Evolutionary conservation across 2,329 filamentous ascomycete species (phyloP), one percentile per base, ranked within the genome.

Genomic region (Penicillium brasilianum): DNA sequence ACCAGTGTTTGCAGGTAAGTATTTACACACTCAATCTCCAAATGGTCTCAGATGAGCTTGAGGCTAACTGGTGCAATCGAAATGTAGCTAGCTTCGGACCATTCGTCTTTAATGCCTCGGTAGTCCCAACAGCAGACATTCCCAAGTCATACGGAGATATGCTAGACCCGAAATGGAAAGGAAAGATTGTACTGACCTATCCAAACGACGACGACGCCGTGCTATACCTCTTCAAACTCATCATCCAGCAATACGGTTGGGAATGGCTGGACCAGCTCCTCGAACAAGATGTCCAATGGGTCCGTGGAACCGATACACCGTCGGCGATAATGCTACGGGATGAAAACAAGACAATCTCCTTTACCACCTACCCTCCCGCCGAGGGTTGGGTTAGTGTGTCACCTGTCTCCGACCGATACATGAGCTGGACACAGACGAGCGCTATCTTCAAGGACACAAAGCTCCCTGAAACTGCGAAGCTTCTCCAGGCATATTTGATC

Each of bases 121-220:
- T 16, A 16, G 30, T 34, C 18, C 30, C 34, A 7, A 14, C 13
- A 48, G 13, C 37, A 16, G 22, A 49, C 16, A 30, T 57, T 6
- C 54, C 48, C 13, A 51, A 46, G n/a, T 30, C 32, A 11, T 60
- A 41, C 30, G 25, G 16, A 11, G 58, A 60, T 2, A 22, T 60
- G 1, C 5, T 83, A 2, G 74, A 78, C 8, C 83, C 84, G 0
- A 78, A 82, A 59, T 84, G 80, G 72, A 86, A 86, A 72, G 73
- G 82, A 61, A 85, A 83, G 69, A 72, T 86, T 4, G 81, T 81
- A 2, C 68, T 86, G 11, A 85, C 83, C 0, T 86, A 86, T 58
- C 85, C 84, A 10, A 85, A 86, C 60, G 85, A 86, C 43, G 84
- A 87, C 44, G 84, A 87, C 57, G 84, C 84, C 0, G 80, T 86